phyloP scores from a whole-genome alignment of 2,329 filamentous ascomycete species.

The Colletotrichum sp. region DNA sequence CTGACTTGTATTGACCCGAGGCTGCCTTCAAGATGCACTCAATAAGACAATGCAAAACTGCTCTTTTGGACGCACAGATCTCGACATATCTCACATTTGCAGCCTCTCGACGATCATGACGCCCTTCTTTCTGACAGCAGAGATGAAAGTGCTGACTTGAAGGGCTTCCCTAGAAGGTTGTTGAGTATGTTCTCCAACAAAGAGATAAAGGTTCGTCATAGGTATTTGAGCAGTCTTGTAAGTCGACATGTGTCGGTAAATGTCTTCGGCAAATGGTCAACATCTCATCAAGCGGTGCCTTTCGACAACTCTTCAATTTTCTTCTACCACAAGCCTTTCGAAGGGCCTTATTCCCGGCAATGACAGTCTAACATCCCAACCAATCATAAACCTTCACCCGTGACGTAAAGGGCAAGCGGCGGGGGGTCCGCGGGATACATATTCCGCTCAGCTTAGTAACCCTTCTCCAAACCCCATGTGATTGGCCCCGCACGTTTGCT shows the following conservation, averaged over 20 bases:
- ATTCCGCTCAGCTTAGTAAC: slow-evolving; percentile 3
- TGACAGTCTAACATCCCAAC: background rate
- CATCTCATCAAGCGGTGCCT: background rate
- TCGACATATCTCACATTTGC: background rate
- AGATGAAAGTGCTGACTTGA: background rate
- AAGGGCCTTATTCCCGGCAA: background rate
- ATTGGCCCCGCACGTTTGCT: background rate
- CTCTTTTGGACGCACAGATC: background rate
- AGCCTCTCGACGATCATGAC: background rate
- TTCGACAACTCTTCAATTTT: background rate
- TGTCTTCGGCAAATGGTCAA: background rate
- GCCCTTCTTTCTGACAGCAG: background rate
- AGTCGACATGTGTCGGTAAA: background rate
- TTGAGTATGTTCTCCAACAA: accelerated
- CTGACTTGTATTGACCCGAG: background rate
- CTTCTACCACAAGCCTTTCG: background rate
- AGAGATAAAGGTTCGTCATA: accelerated
- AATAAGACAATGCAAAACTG: background rate
- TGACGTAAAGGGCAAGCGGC: slow-evolving; percentile 1
- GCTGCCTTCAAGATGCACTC: background rate
- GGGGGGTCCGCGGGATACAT: background rate
- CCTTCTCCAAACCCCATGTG: background rate
- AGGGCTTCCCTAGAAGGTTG: background rate
- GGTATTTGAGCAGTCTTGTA: background rate
- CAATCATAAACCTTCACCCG: background rate